Base-by-base conservation (phyloP, 2,329 filamentous ascomycete genomes). In the Sclerotinia borealis region DNA sequence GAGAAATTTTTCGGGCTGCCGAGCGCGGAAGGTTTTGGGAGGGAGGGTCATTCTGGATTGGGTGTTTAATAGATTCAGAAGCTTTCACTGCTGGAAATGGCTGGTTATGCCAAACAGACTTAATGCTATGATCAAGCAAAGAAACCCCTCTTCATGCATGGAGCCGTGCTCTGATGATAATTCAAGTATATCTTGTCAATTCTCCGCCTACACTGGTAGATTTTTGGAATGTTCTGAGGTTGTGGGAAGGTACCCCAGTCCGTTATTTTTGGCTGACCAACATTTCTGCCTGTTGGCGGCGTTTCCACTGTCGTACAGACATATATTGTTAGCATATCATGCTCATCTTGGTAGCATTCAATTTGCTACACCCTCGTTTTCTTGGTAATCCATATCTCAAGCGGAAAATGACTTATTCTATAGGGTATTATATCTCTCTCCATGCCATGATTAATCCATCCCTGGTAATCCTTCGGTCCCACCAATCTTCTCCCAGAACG, bases 401-500 rank as follows among this genome's bases (percentile, higher is more conserved):
- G 39, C 22, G 27, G 27, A 45, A 45, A 25, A 45, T 22, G 6
- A 45, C 39, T 25, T 56, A 29, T 39, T 60, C 47, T 60, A 60
- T 52, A 51, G 49, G 59, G 59, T 55, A 55, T 61, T n/a, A 34
- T 31, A 37, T 39, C n/a, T 34, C 22, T 43, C 29, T 41, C 37
- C 11, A 54, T n/a, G 6, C n/a, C 19, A 61, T 19, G 19, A 31
- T 52, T 27, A 39, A 63, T 79, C 79, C 71, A 80, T 77, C 15
- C 82, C 81, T 59, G 81, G 79, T 76, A 86, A 77, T 2, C 81
- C 82, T 63, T 83, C 77, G 71, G 86, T 77, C 0, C 86, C 86
- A 19, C 85, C 86, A 61, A 89, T 84, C 36, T 91, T 86, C 67
- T 84, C 83, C 84, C 91, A 91, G 61, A 96, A 85, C 63, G 83